phyloP scores from a whole-genome alignment of 352 stramenopile species.

The Pythium phragmiticola region DNA sequence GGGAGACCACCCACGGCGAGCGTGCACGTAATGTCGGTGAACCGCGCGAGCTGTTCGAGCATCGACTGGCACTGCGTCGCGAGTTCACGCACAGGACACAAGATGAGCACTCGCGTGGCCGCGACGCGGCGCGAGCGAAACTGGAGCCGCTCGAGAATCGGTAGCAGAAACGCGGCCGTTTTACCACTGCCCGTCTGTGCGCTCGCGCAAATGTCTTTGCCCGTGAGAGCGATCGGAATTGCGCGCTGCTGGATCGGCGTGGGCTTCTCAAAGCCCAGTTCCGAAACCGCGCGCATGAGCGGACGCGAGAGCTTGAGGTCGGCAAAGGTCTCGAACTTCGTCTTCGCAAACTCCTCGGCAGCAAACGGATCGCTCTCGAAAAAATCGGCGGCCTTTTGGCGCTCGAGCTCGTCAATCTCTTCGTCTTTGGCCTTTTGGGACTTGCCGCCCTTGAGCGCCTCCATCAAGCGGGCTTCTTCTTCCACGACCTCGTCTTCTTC shows the following conservation, averaged over 20 bases:
- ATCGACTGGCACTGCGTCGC: constrained; percentile 95
- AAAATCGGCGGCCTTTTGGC: constrained; percentile 77
- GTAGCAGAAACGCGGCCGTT: constrained; percentile 97
- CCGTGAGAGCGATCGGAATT: constrained; percentile 93
- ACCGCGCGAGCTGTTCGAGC: constrained; percentile 94
- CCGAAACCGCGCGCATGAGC: constrained; percentile 94
- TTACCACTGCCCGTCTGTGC: constrained; percentile 98
- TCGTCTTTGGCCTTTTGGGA: constrained; percentile 52
- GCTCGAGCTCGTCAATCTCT: constrained; percentile 73
- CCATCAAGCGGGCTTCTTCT: constrained; percentile 72
- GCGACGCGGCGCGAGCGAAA: constrained; percentile 88
- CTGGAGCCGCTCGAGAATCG: constrained; percentile 96
- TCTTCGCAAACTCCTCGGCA: constrained; percentile 74
- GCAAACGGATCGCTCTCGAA: constrained; percentile 81
- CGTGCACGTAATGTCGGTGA: constrained; percentile 92
- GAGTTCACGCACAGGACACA: constrained; percentile 97
- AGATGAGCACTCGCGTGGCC: constrained; percentile 94
- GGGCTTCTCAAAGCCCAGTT: constrained; percentile 96
- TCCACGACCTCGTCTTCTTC: constrained; percentile 68
- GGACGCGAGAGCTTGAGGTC: constrained; percentile 97
- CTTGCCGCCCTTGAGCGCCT: constrained; percentile 62
- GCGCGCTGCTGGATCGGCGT: constrained; percentile 93
- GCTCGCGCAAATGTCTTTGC: constrained; percentile 97
- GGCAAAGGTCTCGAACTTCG: constrained; percentile 92
- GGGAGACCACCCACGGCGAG: constrained; percentile 94